phyloP scores from a whole-genome alignment of 441 rosid species.

The Biscutella laevigata region DNA sequence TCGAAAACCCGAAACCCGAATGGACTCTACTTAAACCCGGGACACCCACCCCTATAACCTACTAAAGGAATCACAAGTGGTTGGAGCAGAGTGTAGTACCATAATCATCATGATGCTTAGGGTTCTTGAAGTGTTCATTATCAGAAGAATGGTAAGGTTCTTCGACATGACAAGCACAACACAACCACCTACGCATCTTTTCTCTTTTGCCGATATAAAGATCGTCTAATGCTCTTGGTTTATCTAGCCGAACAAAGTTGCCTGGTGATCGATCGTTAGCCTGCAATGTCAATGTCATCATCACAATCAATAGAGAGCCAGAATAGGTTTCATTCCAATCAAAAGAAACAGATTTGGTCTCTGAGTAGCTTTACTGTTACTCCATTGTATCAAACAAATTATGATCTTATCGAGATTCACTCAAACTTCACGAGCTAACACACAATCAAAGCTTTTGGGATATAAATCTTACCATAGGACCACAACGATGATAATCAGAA shows the following conservation, averaged over 20 bases:
- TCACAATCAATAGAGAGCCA: too few species aligned
- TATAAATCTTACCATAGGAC: conserved; percentile 36
- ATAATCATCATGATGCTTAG: conserved; percentile 33
- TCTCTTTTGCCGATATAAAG: conserved; percentile 46
- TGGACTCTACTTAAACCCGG: too few species aligned
- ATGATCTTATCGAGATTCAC: too few species aligned
- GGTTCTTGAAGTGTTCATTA: conserved; percentile 43
- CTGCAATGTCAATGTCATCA: conserved; percentile 30
- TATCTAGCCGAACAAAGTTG: conserved; percentile 46
- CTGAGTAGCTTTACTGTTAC: too few species aligned
- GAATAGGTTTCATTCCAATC: too few species aligned
- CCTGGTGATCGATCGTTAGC: conserved; percentile 45
- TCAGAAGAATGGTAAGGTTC: conserved; percentile 54
- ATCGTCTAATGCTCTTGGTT: conserved; percentile 32
- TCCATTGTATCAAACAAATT: too few species aligned
- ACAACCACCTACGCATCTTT: conserved; percentile 90
- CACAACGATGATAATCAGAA: conserved; percentile 29
- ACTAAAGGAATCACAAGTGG: too few species aligned
- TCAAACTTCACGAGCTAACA: too few species aligned
- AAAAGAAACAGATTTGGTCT: too few species aligned
- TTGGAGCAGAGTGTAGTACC: conserved; percentile 31
- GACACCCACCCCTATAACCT: too few species aligned
- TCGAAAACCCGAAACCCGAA: too few species aligned
- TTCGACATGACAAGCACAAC: conserved; percentile 71
- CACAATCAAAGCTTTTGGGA: background rate